phyloP scores from a whole-genome alignment of 768 basidiomycete genomes.

The Podaxis pistillaris region DNA sequence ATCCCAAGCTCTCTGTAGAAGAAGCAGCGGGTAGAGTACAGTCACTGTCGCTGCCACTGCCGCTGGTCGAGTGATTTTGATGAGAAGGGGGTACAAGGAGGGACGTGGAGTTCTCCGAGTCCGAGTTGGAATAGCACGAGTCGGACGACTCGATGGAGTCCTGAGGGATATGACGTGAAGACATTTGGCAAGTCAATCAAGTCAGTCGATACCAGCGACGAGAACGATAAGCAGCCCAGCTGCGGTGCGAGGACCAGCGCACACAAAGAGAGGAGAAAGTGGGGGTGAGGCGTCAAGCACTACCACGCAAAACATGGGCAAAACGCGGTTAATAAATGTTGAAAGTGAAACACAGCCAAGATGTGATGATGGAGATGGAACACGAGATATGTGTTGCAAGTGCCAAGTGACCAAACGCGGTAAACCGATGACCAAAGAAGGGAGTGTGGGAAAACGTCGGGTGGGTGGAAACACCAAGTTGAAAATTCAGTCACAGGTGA shows the following conservation, averaged over 20 bases:
- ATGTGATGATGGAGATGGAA: background rate
- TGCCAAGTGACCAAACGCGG: background rate
- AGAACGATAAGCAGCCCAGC: conserved; percentile 5
- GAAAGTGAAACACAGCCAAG: background rate
- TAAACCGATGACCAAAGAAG: conserved; percentile 3
- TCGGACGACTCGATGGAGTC: conserved; percentile 1
- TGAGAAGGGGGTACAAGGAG: background rate
- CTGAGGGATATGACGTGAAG: conserved; percentile 2
- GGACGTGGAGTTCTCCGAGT: background rate
- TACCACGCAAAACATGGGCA: background rate
- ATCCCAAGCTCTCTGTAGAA: conserved; percentile 7
- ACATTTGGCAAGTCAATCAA: background rate
- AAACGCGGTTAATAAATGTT: background rate
- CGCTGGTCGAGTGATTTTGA: background rate
- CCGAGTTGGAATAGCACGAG: conserved; percentile 2
- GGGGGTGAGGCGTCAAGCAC: conserved; percentile 5
- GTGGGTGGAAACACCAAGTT: background rate
- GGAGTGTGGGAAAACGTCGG: background rate
- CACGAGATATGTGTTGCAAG: conserved; percentile 1
- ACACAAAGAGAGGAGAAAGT: background rate
- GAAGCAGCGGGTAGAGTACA: background rate
- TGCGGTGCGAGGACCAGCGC: conserved; percentile 10
- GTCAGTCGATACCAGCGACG: conserved; percentile 11
- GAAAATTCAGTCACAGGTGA: background rate
- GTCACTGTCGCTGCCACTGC: conserved; percentile 1